A percentile compares a stretch with the other conserved stretches of the same genome.
phyloP scores from a whole-genome alignment of 2,329 filamentous ascomycete genomes.

The Xylariaceae sp. region DNA sequence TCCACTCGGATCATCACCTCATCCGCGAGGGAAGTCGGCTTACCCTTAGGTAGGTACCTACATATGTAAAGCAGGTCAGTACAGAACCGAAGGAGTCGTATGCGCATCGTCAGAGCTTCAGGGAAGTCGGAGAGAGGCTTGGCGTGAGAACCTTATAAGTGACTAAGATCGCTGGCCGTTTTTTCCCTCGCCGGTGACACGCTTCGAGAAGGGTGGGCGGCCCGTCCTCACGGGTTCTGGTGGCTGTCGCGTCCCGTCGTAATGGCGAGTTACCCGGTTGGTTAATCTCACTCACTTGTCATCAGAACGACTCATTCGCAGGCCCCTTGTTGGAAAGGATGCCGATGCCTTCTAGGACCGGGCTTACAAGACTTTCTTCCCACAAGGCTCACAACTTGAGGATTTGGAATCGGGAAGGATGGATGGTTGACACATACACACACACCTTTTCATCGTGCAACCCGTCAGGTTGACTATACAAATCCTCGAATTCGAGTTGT shows the following conservation, averaged over 20 bases:
- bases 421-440: no score
- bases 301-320: conserved; percentile 16
- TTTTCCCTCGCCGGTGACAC: conserved; percentile 8
- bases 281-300: conserved; percentile 8
- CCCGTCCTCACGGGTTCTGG: conserved; percentile 19
- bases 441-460: no score
- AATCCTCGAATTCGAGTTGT: no score
- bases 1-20: not conserved
- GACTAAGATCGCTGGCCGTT: not conserved
- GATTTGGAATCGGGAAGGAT: no score
- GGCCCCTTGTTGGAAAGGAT: not conserved
- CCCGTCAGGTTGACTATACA: no score
- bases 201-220: conserved; percentile 18
- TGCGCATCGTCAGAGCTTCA: no score
- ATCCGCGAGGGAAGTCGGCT: not conserved
- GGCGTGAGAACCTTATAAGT: conserved; percentile 27
- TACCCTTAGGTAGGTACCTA: conserved; percentile 1
- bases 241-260: conserved; percentile 20
- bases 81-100: no score
- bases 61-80: no score
- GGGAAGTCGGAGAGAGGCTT: conserved; percentile 7
- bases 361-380: not conserved
- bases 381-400: no score
- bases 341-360: not conserved
- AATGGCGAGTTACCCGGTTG: conserved; percentile 18